Conservation (phyloP, 139 green algal species). For the Coelastrella sp. region DNA sequence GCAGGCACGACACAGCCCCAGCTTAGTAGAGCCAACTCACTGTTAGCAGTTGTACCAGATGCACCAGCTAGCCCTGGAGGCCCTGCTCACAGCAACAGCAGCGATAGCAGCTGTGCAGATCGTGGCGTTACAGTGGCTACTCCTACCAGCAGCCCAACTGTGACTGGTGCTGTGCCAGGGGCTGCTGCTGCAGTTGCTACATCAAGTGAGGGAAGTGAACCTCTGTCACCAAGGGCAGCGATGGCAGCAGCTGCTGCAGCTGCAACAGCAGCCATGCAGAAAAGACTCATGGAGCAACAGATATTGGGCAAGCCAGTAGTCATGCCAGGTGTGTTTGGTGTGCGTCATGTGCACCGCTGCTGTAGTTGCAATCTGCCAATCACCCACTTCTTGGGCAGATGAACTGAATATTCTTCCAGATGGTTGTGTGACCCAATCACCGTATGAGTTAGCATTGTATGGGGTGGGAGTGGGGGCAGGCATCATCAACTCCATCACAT, state of each 20-base stretch:
- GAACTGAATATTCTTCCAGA: too few species aligned
- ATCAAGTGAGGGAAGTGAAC: not conserved
- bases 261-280: not conserved
- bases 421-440: too few species aligned
- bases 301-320: not conserved
- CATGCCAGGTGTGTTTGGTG: not conserved
- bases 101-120: not conserved
- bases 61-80: not conserved
- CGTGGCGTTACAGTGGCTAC: not conserved
- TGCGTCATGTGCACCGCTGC: too few species aligned
- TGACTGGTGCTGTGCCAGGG: not conserved
- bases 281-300: not conserved
- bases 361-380: too few species aligned
- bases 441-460: too few species aligned
- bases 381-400: too few species aligned
- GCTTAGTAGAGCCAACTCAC: not conserved
- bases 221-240: not conserved
- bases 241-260: constrained; percentile 17
- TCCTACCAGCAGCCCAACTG: not conserved
- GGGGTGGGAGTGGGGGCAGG: too few species aligned
- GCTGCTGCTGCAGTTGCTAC: not conserved
- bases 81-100: not conserved
- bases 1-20: not conserved
- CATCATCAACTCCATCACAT: too few species aligned
- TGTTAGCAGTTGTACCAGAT: not conserved